These are phyloP conservation scores for Termitomyces sp. DNA, from an alignment of 1,284 basidiomycete species.

Conservation along the genomic window DNA sequence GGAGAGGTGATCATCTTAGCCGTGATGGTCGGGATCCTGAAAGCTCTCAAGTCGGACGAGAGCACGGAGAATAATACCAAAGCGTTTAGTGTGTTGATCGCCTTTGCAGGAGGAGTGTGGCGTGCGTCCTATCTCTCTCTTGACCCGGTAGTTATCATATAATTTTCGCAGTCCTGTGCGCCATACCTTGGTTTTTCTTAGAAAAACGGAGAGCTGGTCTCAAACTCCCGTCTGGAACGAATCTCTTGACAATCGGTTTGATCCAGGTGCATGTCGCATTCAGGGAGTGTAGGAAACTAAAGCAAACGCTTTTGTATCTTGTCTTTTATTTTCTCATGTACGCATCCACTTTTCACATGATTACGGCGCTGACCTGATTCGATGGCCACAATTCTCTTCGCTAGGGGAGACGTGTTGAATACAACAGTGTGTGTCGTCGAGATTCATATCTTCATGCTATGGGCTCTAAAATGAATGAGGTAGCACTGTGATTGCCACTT, in stretches of 20 bases:
- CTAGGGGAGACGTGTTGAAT: constrained; percentile 68
- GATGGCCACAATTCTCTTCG: not conserved
- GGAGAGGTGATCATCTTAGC: constrained; percentile 72
- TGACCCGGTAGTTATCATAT: constrained; percentile 3
- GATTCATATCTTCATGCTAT: not conserved
- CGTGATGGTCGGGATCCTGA: constrained; percentile 74
- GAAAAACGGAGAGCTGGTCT: constrained; percentile 69
- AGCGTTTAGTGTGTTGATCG: constrained; percentile 72
- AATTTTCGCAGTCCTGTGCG: constrained; percentile 50
- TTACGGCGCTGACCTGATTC: not conserved
- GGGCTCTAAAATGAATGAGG: not conserved
- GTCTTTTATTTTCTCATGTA: constrained; percentile 76
- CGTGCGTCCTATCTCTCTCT: constrained; percentile 38
- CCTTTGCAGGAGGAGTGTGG: constrained; percentile 74
- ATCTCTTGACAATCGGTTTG: constrained; percentile 65
- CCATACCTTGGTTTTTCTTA: constrained; percentile 72
- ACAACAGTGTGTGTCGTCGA: constrained; percentile 58
- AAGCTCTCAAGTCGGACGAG: constrained; percentile 57
- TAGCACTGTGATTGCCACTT: constrained; percentile 72
- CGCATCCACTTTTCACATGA: constrained; percentile 18
- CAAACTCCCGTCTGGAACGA: constrained; percentile 56
- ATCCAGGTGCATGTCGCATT: constrained; percentile 67
- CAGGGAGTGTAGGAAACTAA: constrained; percentile 61
- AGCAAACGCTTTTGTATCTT: constrained; percentile 73
- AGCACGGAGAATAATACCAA: constrained; percentile 74